phyloP scores from a whole-genome alignment of 148 eudicot genomes.

The Rhododendron henanense region DNA sequence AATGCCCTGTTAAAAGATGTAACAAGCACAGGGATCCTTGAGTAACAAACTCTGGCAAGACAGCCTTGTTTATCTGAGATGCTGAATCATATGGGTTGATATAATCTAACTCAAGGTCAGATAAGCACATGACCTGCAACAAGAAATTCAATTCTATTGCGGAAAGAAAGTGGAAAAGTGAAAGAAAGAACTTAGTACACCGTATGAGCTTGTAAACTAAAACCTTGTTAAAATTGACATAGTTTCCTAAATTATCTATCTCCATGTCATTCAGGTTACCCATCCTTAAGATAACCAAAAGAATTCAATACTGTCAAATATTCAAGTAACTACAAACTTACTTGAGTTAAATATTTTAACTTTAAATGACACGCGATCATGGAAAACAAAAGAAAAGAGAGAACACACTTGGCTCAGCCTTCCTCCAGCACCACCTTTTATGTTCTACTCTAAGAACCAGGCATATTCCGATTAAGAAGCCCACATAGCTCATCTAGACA shows the following conservation, averaged over 20 bases:
- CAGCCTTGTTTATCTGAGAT: slow-evolving; percentile 33
- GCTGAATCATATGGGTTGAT: slow-evolving; percentile 51
- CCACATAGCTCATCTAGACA: not conserved
- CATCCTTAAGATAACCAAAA: not conserved
- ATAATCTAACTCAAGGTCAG: slow-evolving; percentile 46
- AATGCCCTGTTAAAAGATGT: slow-evolving; percentile 47
- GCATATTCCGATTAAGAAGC: not conserved
- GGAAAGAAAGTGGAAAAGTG: not conserved
- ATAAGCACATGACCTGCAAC: slow-evolving; percentile 51
- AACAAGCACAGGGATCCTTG: slow-evolving; percentile 46
- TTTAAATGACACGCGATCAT: not conserved
- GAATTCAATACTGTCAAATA: not conserved
- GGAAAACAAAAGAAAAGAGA: not conserved
- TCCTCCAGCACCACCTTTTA: not conserved
- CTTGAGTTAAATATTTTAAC: not conserved
- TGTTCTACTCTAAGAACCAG: not conserved
- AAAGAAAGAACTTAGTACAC: not conserved
- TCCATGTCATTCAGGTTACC: not conserved
- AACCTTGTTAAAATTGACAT: not conserved
- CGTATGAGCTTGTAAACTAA: not conserved
- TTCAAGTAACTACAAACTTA: not conserved
- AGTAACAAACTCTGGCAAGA: slow-evolving; percentile 38
- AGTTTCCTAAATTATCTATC: not conserved
- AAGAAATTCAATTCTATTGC: not conserved
- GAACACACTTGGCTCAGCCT: not conserved